These are phyloP conservation scores for Backusella liffmaniae DNA, from an alignment of 192 early-diverging fungal genomes.

Conservation along the genomic window DNA sequence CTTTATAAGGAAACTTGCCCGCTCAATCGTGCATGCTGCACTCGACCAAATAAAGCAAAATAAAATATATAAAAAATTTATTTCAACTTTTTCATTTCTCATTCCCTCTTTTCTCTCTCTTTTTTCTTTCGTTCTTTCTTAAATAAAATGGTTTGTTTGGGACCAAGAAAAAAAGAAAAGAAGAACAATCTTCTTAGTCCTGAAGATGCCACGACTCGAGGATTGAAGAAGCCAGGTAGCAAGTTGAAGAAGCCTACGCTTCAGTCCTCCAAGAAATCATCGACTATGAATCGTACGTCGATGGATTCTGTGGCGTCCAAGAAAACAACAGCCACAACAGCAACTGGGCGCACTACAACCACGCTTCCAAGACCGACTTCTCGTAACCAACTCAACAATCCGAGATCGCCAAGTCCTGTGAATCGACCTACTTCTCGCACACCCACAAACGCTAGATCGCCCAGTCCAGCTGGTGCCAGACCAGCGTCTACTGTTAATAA, in stretches of 20 bases:
- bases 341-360: not conserved
- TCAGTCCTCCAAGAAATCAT: not conserved
- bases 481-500: not conserved
- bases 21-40: not conserved
- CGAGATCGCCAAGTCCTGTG: slow-evolving; percentile 1
- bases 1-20: not conserved
- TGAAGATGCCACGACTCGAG: slow-evolving; percentile 14
- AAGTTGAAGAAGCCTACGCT: slow-evolving; percentile 13
- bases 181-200: slow-evolving; percentile 15
- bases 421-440: slow-evolving; percentile 10
- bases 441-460: not conserved
- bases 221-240: slow-evolving; percentile 10
- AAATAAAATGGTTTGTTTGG: slow-evolving; percentile 23
- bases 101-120: not conserved
- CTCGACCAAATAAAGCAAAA: not conserved
- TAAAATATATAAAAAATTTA: not conserved
- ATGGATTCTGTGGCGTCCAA: not conserved
- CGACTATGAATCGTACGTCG: not conserved
- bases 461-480: not conserved
- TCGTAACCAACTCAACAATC: slow-evolving; percentile 3
- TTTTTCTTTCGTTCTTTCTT: slow-evolving; percentile 11
- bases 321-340: not conserved
- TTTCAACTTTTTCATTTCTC: not conserved
- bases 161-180: slow-evolving; percentile 32
- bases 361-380: not conserved